A percentile compares a stretch with the other conserved stretches of the same genome.
Conservation (phyloP, 225 moss, liverwort and hornwort species). For the Pleurozium schreberi region DNA sequence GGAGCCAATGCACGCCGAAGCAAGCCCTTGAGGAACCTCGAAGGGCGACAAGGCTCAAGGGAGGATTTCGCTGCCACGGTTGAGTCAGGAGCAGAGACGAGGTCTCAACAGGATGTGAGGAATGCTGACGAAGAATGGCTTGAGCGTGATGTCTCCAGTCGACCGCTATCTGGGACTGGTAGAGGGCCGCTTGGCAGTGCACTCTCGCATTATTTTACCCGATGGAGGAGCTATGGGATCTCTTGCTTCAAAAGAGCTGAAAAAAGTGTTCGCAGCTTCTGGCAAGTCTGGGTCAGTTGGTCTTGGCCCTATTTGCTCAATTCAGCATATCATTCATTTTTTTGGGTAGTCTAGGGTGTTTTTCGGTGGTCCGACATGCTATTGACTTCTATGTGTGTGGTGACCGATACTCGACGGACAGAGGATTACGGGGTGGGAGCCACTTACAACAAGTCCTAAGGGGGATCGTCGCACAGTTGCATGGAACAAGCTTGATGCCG, state of each 20-base stretch:
- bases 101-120: conserved; percentile 18
- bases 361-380: not conserved
- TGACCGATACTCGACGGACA: conserved; percentile 34
- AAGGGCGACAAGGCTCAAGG: conserved; percentile 22
- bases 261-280: conserved; percentile 70
- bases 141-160: conserved; percentile 48
- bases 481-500: conserved; percentile 88
- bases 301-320: not conserved
- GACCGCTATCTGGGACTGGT: conserved; percentile 61
- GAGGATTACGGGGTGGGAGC: conserved; percentile 97
- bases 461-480: conserved; percentile 81
- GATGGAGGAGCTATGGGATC: conserved; percentile 72
- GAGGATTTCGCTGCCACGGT: conserved; percentile 15
- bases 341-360: not conserved
- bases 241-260: conserved; percentile 73
- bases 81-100: conserved; percentile 20
- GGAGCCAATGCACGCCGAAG: conserved; percentile 51
- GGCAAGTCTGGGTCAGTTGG: conserved; percentile 91
- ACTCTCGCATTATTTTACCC: conserved; percentile 63
- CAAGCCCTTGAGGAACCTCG: conserved; percentile 22
- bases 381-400: conserved; percentile 24
- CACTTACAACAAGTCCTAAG: conserved; percentile 68
- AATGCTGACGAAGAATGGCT: conserved; percentile 36
- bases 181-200: conserved; percentile 80
- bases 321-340: not conserved